A percentile compares a stretch with the other conserved stretches of the same genome.
Conservation (phyloP, 2,329 filamentous ascomycete species). For the Colletotrichum sp. region DNA sequence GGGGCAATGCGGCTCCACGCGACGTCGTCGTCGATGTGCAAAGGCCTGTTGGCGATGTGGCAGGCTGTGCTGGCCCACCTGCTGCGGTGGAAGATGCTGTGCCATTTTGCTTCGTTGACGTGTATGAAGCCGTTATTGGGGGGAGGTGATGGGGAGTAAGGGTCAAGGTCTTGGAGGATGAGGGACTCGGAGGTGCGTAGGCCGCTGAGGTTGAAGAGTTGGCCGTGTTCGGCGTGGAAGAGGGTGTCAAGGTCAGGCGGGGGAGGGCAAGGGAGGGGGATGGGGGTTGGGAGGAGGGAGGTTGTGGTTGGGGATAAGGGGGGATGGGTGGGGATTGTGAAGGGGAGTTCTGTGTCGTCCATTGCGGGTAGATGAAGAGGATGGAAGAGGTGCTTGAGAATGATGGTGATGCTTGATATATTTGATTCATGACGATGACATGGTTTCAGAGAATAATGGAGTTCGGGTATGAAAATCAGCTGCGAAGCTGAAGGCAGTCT, state of each 20-base stretch:
- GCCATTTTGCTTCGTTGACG: slow-evolving; percentile 2
- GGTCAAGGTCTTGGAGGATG: neutral
- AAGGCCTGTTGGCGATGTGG: neutral
- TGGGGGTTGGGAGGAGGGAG: neutral
- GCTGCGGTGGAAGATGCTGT: neutral
- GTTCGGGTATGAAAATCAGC: no score
- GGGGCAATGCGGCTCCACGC: neutral
- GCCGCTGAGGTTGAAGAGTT: neutral
- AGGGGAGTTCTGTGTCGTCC: neutral
- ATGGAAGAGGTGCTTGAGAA: neutral
- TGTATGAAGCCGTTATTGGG: neutral
- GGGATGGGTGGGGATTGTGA: neutral
- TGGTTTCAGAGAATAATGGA: neutral
- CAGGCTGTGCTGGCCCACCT: neutral
- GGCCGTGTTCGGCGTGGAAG: neutral
- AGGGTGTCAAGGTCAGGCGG: neutral
- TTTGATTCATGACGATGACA: neutral
- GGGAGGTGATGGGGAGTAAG: no score
- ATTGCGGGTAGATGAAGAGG: neutral
- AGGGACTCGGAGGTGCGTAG: neutral
- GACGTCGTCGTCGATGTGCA: neutral
- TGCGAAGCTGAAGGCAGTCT: no score
- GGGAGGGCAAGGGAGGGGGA: neutral
- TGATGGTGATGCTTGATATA: neutral
- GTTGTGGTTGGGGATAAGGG: neutral